Evolutionary conservation across 305 asterid genomes (phyloP), one percentile per base, ranked within the genome.

Genomic region (Fraxinus velutina): DNA sequence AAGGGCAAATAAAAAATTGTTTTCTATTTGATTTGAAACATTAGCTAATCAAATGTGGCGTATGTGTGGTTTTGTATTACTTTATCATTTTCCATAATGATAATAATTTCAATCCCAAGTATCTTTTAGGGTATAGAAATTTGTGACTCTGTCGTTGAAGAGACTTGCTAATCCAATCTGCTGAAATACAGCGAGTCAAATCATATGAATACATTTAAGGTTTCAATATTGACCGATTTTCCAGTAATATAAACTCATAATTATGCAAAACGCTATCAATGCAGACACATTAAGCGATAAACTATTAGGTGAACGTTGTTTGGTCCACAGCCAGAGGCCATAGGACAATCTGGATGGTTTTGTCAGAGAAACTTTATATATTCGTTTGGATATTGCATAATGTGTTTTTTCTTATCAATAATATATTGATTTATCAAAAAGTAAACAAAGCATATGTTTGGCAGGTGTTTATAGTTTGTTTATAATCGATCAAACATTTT

Each of bases 31-130:
- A 24, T 66, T 9, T 66, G 73, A 66, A 8, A 27, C 13, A 17
- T 27, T 10, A 66, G 19, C 10, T 64, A 79, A 76, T 30, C n/a
- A 79, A 27, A 74, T 24, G 73, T 39, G 9, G 27, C 30, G 27
- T 70, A 42, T 62, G 39, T 34, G 75, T 66, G 71, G 33, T 76
- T 42, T 73, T 52, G 15, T 29, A 66, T 27, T 66, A 34, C 74
- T 13, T 4, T 42, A 78, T 66, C 83, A 32, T 79, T 79, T 52
- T 42, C 17, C 75, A 55, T 75, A 80, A 39, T 2, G 66, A 72
- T 66, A 10, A 12, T 27, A 62, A 62, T 62, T 22, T 22, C 33
- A 62, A 6, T 22, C 30, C 33, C 0, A 4, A 21, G 32, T 62
- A 22, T 62, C 9, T 19, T 22, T 62, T 22, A 2, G 71, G 71